phyloP scores from a whole-genome alignment of 139 green algal genomes.

The Spirogloea muscicola region DNA sequence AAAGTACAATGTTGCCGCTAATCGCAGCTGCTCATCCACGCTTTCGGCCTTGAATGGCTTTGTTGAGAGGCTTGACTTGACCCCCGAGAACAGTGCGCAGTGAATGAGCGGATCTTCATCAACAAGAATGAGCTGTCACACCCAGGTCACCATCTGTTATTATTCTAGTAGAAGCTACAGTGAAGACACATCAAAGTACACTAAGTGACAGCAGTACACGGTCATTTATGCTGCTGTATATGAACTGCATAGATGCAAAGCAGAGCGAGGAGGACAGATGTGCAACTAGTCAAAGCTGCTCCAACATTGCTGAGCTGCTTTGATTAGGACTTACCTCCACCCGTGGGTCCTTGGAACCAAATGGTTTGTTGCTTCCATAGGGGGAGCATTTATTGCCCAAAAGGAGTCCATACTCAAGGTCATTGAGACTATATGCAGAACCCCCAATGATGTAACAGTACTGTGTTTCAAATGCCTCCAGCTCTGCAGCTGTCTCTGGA shows the following conservation, averaged over 20 bases:
- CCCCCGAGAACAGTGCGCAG: conserved; percentile 91
- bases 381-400: conserved; percentile 63
- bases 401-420: conserved; percentile 92
- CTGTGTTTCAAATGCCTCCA: conserved; percentile 45
- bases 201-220: too few species aligned
- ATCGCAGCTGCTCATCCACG: conserved; percentile 68
- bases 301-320: too few species aligned
- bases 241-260: too few species aligned
- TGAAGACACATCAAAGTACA: too few species aligned
- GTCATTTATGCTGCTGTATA: too few species aligned
- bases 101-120: conserved; percentile 80
- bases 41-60: conserved; percentile 71
- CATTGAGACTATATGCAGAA: conserved; percentile 66
- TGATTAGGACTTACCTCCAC: too few species aligned
- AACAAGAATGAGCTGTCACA: background rate
- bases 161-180: too few species aligned
- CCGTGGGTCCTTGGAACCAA: conserved; percentile 26
- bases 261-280: too few species aligned
- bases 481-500: conserved; percentile 15
- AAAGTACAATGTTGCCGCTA: conserved; percentile 60
- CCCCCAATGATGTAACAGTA: conserved; percentile 72
- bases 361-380: conserved; percentile 48
- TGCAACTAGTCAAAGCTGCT: too few species aligned
- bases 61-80: conserved; percentile 86
- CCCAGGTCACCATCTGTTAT: too few species aligned